These are phyloP conservation scores for Candida qinlingensis DNA, from an alignment of 805 yeast species.

Conservation along the genomic window DNA sequence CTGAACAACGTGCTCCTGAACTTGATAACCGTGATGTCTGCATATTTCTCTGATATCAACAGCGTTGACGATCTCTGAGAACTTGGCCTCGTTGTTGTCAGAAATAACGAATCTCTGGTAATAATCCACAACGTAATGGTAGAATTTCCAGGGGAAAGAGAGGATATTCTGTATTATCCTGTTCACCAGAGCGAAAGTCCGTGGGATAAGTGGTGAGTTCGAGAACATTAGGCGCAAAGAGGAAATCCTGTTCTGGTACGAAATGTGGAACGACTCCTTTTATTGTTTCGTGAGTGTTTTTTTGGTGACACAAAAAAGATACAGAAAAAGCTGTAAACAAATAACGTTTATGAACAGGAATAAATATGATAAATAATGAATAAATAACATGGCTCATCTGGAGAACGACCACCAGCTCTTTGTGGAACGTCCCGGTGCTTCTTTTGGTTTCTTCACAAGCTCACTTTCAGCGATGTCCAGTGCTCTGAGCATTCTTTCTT, in stretches of 20 bases:
- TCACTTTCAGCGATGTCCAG: conserved; percentile 6
- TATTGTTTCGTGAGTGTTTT: no score
- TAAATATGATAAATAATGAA: neutral
- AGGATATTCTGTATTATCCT: neutral
- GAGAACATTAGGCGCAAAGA: neutral
- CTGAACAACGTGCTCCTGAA: conserved; percentile 71
- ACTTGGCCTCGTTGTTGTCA: neutral
- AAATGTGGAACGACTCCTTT: no score
- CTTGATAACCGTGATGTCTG: conserved; percentile 48
- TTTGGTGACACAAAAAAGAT: neutral
- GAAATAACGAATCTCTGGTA: neutral
- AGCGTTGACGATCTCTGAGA: conserved; percentile 1
- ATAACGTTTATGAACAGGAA: neutral
- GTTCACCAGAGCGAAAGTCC: neutral
- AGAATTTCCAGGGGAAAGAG: neutral
- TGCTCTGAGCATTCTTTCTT: conserved; percentile 34
- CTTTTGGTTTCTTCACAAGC: neutral
- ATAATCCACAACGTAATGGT: neutral
- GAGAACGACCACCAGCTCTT: conserved; percentile 3
- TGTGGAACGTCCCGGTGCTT: neutral
- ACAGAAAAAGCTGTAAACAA: neutral
- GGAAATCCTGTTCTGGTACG: no score
- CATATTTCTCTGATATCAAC: conserved; percentile 6
- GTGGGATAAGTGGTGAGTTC: neutral
- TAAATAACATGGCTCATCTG: neutral